A percentile compares a stretch with the other conserved stretches of the same genome.
Conservation (phyloP, 2,329 filamentous ascomycete species). For the Penicillium nordicum region DNA sequence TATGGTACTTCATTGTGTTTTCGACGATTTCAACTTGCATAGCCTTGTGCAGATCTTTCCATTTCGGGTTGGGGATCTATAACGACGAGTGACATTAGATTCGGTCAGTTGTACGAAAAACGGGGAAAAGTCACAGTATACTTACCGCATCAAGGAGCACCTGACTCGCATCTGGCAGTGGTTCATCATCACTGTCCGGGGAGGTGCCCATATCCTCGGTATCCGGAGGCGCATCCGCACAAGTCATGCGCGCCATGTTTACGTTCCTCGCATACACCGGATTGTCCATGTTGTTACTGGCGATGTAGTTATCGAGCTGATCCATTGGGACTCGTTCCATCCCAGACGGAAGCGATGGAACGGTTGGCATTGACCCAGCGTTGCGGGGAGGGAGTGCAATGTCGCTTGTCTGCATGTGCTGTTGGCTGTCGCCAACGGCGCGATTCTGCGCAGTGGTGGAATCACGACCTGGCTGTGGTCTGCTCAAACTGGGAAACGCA, state of each 20-base stretch:
- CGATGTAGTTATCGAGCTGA: conserved; percentile 20
- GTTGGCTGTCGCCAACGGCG: not conserved
- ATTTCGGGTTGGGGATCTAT: conserved; percentile 22
- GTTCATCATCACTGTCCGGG: conserved; percentile 23
- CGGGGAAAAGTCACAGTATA: not conserved
- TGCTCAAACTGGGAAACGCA: conserved; percentile 41
- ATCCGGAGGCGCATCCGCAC: too few relatives aligned
- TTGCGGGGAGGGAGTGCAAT: not conserved
- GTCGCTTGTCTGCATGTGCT: not conserved
- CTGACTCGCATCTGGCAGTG: conserved; percentile 5
- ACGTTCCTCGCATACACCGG: conserved; percentile 30
- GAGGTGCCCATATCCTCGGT: conserved; percentile 6
- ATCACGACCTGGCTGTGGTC: conserved; percentile 2
- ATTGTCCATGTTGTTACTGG: conserved; percentile 31
- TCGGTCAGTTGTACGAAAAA: not conserved
- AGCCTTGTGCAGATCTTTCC: conserved; percentile 31
- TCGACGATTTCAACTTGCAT: conserved; percentile 37
- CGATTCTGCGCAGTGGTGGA: not conserved
- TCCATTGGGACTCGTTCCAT: not conserved
- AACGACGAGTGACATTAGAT: not conserved
- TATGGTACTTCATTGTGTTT: conserved; percentile 28
- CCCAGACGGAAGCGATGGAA: not conserved
- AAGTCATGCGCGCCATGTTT: conserved; percentile 15
- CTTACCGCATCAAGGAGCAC: conserved; percentile 10
- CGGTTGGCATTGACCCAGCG: not conserved